Percentiles rank a stretch among this genome's conserved stretches.
Conservation (phyloP, 2,329 filamentous ascomycete genomes). For the Hypoxylon sp. region DNA sequence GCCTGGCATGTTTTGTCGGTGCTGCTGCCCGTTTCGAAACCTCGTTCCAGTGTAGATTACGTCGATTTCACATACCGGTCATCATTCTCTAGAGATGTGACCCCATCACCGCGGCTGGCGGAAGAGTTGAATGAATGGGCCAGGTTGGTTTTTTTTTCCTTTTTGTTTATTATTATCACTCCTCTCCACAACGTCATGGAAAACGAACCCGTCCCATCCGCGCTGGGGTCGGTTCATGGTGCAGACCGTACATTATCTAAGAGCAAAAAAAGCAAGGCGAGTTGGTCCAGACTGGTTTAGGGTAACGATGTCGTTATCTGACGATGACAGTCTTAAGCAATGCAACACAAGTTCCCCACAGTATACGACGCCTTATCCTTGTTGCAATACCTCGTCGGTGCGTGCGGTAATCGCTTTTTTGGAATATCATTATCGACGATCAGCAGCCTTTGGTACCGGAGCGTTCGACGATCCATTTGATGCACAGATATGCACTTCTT, state of each 20-base stretch:
- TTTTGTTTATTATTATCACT: slow-evolving; percentile 5
- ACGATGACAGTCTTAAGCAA: slow-evolving; percentile 25
- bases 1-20: slow-evolving; percentile 32
- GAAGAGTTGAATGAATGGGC: background rate
- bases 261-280: slow-evolving; percentile 21
- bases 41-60: slow-evolving; percentile 18
- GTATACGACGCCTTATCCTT: slow-evolving; percentile 29
- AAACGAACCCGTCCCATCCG: slow-evolving; percentile 28
- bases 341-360: slow-evolving; percentile 35
- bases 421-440: slow-evolving; percentile 28
- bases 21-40: slow-evolving; percentile 33
- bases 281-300: slow-evolving; percentile 24
- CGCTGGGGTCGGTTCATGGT: slow-evolving; percentile 14
- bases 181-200: slow-evolving; percentile 15
- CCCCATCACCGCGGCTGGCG: slow-evolving; percentile 1
- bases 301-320: slow-evolving; percentile 37
- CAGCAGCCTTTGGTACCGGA: slow-evolving; percentile 17
- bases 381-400: slow-evolving; percentile 22
- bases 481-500: slow-evolving; percentile 24
- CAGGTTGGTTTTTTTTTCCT: background rate
- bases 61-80: slow-evolving; percentile 22
- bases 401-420: slow-evolving; percentile 28
- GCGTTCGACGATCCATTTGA: slow-evolving; percentile 26
- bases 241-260: slow-evolving; percentile 19
- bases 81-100: slow-evolving; percentile 18